phyloP scores from a whole-genome alignment of 129 eudicot genomes.

The Ambrosia trifida region DNA sequence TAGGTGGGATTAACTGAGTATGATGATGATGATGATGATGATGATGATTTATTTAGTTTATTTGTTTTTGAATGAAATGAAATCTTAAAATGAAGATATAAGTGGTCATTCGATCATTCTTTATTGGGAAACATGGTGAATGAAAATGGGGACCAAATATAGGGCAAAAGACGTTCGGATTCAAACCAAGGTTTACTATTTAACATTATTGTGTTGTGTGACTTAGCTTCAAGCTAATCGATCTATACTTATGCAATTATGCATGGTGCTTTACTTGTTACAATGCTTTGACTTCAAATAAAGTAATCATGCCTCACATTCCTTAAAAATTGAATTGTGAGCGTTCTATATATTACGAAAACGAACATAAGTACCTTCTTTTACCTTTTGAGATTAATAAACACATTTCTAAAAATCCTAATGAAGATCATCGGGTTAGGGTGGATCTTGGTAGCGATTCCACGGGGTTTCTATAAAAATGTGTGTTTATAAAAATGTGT shows the following conservation, averaged over 20 bases:
- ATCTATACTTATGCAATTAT: conserved; percentile 10
- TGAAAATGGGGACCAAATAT: conserved; percentile 30
- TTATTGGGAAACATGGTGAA: conserved; percentile 30
- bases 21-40: too few species aligned
- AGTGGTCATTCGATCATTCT: not conserved
- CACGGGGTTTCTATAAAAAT: too few species aligned
- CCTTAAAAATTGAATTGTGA: not conserved
- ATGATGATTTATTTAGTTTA: too few species aligned
- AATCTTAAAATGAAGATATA: not conserved
- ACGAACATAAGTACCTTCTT: not conserved
- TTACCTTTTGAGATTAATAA: not conserved
- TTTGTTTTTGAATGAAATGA: not conserved
- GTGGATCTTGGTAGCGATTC: too few species aligned
- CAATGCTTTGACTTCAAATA: conserved; percentile 29
- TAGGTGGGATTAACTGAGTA: too few species aligned
- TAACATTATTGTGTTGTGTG: conserved; percentile 34
- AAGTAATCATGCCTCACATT: not conserved
- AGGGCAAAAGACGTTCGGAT: conserved; percentile 28
- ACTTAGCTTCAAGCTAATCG: conserved; percentile 35
- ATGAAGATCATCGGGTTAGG: too few species aligned
- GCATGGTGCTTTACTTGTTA: conserved; percentile 27
- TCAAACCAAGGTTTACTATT: conserved; percentile 23
- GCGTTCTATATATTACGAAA: not conserved
- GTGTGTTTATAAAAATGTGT: too few species aligned
- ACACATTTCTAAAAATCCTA: not conserved